Percentiles rank a stretch among this genome's conserved stretches.
These are phyloP conservation scores for Coix lacrymajobi DNA, from an alignment of 176 grass and related monocot genomes.

Conservation along the genomic window DNA sequence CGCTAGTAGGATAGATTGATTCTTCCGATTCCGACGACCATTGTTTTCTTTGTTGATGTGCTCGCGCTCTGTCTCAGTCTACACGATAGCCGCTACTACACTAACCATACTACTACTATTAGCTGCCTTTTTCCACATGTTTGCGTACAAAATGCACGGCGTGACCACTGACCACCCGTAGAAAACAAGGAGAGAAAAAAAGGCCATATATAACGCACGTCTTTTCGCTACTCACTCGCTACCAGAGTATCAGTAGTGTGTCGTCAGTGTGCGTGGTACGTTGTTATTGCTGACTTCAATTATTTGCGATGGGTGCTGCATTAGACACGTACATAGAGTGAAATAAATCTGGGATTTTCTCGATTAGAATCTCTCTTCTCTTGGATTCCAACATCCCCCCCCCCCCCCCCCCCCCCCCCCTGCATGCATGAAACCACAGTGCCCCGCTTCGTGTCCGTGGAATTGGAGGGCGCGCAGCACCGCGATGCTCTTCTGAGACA, in stretches of 20 bases:
- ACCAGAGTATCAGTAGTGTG: too few relatives aligned
- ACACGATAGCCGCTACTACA: too few relatives aligned
- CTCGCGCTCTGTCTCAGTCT: too few relatives aligned
- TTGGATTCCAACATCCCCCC: not conserved
- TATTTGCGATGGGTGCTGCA: not conserved
- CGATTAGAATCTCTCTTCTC: not conserved
- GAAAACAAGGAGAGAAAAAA: not conserved
- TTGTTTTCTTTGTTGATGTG: too few relatives aligned
- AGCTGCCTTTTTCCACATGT: not conserved
- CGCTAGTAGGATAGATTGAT: too few relatives aligned
- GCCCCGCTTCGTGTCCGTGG: slow-evolving; percentile 1
- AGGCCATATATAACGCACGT: not conserved
- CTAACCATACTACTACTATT: not conserved
- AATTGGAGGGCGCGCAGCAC: not conserved
- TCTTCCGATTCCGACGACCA: too few relatives aligned
- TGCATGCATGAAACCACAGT: too few relatives aligned
- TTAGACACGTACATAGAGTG: too few relatives aligned
- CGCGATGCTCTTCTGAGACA: slow-evolving; percentile 17
- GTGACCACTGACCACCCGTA: not conserved
- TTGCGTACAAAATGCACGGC: not conserved
- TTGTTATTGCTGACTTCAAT: not conserved
- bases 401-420: too few relatives aligned
- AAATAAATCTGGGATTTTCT: not conserved
- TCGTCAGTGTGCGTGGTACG: not conserved
- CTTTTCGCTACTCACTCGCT: not conserved